These are phyloP conservation scores for Didymella pinodella DNA, from an alignment of 2,329 filamentous ascomycete species.

Conservation along the genomic window DNA sequence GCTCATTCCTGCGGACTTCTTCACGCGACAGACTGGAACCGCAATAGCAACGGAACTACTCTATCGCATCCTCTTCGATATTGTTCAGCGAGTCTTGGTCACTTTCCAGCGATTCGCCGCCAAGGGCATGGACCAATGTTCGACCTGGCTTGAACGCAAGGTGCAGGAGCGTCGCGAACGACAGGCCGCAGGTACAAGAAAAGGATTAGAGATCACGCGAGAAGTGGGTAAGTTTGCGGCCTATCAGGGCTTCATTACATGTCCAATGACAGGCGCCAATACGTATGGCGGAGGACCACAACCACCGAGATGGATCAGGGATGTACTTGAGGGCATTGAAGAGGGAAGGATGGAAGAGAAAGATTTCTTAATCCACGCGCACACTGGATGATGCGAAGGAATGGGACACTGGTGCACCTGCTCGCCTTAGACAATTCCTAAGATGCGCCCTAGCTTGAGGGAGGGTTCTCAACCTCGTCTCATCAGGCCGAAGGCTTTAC, in stretches of 20 bases:
- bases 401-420: neutral
- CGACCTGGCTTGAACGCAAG: slow-evolving; percentile 37
- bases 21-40: slow-evolving; percentile 33
- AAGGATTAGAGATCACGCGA: slow-evolving; percentile 25
- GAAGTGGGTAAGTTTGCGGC: slow-evolving; percentile 34
- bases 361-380: slow-evolving; percentile 41
- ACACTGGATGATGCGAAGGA: slow-evolving; percentile 12
- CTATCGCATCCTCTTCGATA: slow-evolving; percentile 42
- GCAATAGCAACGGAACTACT: slow-evolving; percentile 42
- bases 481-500: neutral
- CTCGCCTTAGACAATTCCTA: neutral
- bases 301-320: slow-evolving; percentile 37
- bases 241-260: slow-evolving; percentile 32
- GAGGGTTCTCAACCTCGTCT: neutral
- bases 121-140: slow-evolving; percentile 34
- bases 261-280: slow-evolving; percentile 29
- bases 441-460: neutral
- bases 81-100: slow-evolving; percentile 38
- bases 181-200: neutral
- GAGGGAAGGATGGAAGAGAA: slow-evolving; percentile 38
- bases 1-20: slow-evolving; percentile 25
- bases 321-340: slow-evolving; percentile 38
- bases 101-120: slow-evolving; percentile 37
- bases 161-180: slow-evolving; percentile 26
- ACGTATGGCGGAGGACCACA: slow-evolving; percentile 15